Evolutionary conservation across 148 eudicot genomes (phyloP), one percentile per base, ranked within the genome.

Genomic region (Beta vulgaris): DNA sequence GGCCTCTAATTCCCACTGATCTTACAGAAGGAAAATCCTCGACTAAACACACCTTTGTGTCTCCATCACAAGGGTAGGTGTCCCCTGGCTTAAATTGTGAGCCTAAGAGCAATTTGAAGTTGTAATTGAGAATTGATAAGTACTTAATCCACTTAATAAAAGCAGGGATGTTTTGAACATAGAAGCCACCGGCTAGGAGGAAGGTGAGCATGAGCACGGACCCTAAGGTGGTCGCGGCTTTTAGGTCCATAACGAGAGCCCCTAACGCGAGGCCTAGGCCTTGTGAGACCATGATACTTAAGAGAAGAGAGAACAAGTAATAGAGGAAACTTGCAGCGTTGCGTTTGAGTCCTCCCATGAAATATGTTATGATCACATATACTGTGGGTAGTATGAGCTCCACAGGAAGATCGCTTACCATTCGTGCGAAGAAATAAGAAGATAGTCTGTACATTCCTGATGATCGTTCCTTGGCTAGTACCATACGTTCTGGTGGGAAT

Each of bases 181-280:
- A 94, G 55, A 65, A 94, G 18, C 98, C 98, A 3, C 95, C 88
- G 1, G 84, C 90, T 14, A 94, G 64, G 0, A 76, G 67, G 75
- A 85, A 91, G 0, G 87, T 65, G 12, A 94, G 88, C 93, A 88
- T 88, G 46, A 88, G 71, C 59, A 91, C 91, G 0, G 91, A 85
- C 12, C 90, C 97, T 15, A 90, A 69, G 0, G 81, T 81, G 0
- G 94, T 87, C 1, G 98, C 93, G 1, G 81, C 78, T 77, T 87
- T 85, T 28, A 82, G 79, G 81, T 90, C 87, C 93, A 94, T 87
- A 25, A 91, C 85, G 0, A 84, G 14, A 32, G 97, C 98, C 0
- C 98, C 97, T 14, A 90, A 60, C 28, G 98, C 97, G 8, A 94
- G 84, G 1, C 98, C 98, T 13, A 94, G 83, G 26, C 98, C 96